Base-by-base conservation (phyloP, 2,329 filamentous ascomycete species). In the Domatiomyces catenatus region DNA sequence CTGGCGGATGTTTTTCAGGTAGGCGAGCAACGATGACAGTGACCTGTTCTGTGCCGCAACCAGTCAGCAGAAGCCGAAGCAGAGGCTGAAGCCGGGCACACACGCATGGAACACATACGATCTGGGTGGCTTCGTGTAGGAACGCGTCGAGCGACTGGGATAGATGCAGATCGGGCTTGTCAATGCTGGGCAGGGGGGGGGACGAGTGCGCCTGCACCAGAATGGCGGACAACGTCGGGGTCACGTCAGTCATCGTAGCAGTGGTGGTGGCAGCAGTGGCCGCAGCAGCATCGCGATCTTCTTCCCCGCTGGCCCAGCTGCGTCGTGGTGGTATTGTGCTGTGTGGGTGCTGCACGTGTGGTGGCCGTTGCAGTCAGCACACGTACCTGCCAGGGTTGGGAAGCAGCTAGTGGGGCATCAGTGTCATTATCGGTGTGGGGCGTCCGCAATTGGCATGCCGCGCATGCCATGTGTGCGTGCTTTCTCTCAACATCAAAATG, bases 41-140 rank as follows among this genome's bases (percentile, higher is more conserved):
- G 93, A 87, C 6, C 81, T 77, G 64, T 94, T 92, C 88, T 94
- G 62, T 17, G 44, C 18, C 17, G 24, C 12, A 28, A 60, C 52
- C 62, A 61, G 56, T 65, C 60, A 57, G 56, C 50, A 50, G 50
- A 42, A 12, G 22, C 43, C 42, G 50, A 50, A 57, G 56, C 50
- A 50, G 50, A 42, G 12, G 22, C 43, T 42, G 50, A 50, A 50
- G 17, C 45, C 15, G 17, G 44, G 50, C 42, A 45, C 15, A 50
- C 22, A 48, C 24, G 42, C 19, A 42, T 6, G 42, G 22, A 10
- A 55, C 48, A 66, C 76, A 62, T 71, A 93, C 89, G 66, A 96
- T 95, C 64, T 84, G 80, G 69, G 94, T 92, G 49, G 92, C 92
- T 69, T 96, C 90, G 63, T 90, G 88, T 32, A 96, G 72, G 64